phyloP scores from a whole-genome alignment of 108 stramenopile species.

The Cyclotella sp. region DNA sequence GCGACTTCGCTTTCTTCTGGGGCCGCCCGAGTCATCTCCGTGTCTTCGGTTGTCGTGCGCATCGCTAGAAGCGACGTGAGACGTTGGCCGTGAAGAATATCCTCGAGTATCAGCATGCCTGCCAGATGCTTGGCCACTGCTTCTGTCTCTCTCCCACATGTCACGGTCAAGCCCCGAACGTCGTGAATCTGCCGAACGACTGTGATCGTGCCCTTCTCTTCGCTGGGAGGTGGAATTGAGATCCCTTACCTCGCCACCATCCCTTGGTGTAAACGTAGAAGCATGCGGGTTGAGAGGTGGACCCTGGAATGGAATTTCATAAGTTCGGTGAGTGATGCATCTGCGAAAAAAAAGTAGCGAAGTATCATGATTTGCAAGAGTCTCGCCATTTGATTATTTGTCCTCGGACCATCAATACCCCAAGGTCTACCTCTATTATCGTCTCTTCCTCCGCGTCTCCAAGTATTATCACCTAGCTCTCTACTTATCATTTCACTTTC shows the following conservation, averaged over 20 bases:
- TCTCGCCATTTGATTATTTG: slow-evolving; percentile 1
- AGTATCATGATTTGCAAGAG: not conserved
- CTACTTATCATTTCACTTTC: slow-evolving; percentile 71
- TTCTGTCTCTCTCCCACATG: slow-evolving; percentile 13
- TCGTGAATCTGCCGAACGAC: not conserved
- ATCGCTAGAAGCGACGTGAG: not conserved
- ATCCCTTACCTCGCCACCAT: slow-evolving; percentile 1
- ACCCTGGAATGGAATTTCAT: not conserved
- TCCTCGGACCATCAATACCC: slow-evolving; percentile 21
- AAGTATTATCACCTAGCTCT: slow-evolving; percentile 57
- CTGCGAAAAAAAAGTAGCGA: not conserved
- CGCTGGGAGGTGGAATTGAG: not conserved
- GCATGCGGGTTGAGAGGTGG: slow-evolving; percentile 1
- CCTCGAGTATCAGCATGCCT: slow-evolving; percentile 12
- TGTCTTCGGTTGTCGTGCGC: slow-evolving; percentile 10
- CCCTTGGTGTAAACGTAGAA: not conserved
- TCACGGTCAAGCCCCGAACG: not conserved
- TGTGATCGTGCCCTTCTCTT: slow-evolving; percentile 20
- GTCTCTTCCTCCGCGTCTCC: slow-evolving; percentile 40
- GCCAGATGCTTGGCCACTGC: not conserved
- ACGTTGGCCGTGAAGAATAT: slow-evolving; percentile 4
- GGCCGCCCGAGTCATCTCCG: not conserved
- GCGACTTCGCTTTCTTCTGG: slow-evolving; percentile 17
- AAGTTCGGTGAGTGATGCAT: too few species aligned
- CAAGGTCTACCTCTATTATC: slow-evolving; percentile 43